These are phyloP conservation scores for Lathyrus aphaca DNA, from an alignment of 306 rosid genomes.

Conservation along the genomic window DNA sequence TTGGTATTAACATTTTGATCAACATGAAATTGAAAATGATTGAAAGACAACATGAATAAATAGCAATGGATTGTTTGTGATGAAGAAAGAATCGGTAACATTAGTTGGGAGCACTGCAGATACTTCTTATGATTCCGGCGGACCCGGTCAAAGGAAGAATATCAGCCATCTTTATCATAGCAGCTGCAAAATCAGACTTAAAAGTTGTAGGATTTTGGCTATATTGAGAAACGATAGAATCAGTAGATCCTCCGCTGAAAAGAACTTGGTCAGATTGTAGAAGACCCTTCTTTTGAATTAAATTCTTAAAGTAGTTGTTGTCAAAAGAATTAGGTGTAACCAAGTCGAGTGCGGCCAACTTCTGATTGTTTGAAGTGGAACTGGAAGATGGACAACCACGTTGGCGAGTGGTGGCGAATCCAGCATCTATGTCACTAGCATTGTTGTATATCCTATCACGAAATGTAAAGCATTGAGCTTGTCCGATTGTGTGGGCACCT, in stretches of 20 bases:
- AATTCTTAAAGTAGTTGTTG: slow-evolving; percentile 58
- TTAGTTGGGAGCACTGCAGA: slow-evolving; percentile 38
- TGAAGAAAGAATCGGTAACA: not conserved
- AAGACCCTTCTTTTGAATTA: slow-evolving; percentile 62
- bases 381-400: slow-evolving; percentile 45
- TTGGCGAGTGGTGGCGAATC: slow-evolving; percentile 51
- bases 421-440: slow-evolving; percentile 52
- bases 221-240: slow-evolving; percentile 36
- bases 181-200: slow-evolving; percentile 46
- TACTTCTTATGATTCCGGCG: slow-evolving; percentile 36
- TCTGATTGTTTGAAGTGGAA: slow-evolving; percentile 26
- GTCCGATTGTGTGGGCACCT: slow-evolving; percentile 62
- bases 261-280: slow-evolving; percentile 53
- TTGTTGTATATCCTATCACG: slow-evolving; percentile 57
- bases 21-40: no score
- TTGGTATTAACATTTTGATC: no score
- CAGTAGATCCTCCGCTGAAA: slow-evolving; percentile 44
- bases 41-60: no score
- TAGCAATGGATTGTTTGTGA: no score
- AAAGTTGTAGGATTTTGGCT: slow-evolving; percentile 40
- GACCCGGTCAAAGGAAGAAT: slow-evolving; percentile 33
- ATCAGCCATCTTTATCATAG: slow-evolving; percentile 52
- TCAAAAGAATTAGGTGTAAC: slow-evolving; percentile 66
- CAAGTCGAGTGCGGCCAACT: slow-evolving; percentile 56
- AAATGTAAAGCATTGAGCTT: slow-evolving; percentile 55